These are phyloP conservation scores for Penicillium sp. DNA, from an alignment of 2,329 filamentous ascomycete genomes.

Conservation along the genomic window DNA sequence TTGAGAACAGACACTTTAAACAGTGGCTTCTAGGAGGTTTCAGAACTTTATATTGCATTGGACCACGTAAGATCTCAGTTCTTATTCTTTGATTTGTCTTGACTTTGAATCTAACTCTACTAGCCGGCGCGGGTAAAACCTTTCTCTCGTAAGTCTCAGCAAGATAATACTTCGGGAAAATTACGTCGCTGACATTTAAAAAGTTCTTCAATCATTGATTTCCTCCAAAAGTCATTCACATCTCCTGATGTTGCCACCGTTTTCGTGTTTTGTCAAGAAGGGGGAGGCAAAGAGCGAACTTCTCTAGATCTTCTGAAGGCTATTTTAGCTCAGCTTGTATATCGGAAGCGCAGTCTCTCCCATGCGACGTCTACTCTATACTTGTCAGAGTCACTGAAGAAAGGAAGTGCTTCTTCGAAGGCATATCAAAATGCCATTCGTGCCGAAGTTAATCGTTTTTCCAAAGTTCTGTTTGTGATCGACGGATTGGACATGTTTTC, in stretches of 20 bases:
- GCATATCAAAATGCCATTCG: conserved; percentile 38
- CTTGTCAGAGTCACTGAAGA: conserved; percentile 24
- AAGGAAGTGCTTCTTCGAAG: conserved; percentile 32
- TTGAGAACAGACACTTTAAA: conserved; percentile 27
- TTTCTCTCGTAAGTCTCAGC: conserved; percentile 35
- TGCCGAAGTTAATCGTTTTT: conserved; percentile 35
- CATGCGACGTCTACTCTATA: conserved; percentile 31
- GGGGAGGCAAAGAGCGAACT: conserved; percentile 21
- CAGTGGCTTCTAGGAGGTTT: conserved; percentile 32
- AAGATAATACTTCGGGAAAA: neutral
- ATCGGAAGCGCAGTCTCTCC: conserved; percentile 31
- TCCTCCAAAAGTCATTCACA: conserved; percentile 32
- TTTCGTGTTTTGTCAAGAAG: conserved; percentile 35
- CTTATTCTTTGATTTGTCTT: neutral
- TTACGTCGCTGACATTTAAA: neutral
- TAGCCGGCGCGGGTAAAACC: conserved; percentile 37
- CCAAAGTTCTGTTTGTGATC: conserved; percentile 33
- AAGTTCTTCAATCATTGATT: conserved; percentile 34
- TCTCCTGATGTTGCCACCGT: conserved; percentile 34
- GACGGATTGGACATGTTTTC: conserved; percentile 35
- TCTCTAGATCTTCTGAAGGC: conserved; percentile 28
- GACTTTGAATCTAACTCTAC: neutral
- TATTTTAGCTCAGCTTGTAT: conserved; percentile 37
- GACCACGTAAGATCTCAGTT: conserved; percentile 28
- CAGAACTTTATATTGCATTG: conserved; percentile 33